A percentile compares a stretch with the other conserved stretches of the same genome.
Conservation (phyloP, 2,329 filamentous ascomycete genomes). For the Venturia carpophila region DNA sequence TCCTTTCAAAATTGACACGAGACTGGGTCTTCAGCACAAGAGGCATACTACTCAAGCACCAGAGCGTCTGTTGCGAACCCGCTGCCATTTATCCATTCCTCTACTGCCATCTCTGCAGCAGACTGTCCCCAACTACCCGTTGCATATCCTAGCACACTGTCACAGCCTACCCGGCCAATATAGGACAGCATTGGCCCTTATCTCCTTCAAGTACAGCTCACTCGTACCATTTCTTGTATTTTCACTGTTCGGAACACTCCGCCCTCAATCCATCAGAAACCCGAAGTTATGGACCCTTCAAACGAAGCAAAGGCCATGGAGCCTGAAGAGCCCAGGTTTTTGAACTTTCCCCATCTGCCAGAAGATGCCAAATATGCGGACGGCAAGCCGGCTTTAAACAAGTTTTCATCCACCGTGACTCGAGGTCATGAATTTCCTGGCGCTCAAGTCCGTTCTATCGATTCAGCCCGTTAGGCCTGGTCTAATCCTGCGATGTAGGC, state of each 20-base stretch:
- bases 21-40: not conserved
- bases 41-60: not conserved
- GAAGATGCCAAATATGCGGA: slow-evolving; percentile 43
- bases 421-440: slow-evolving; percentile 83
- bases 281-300: slow-evolving; percentile 28
- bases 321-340: slow-evolving; percentile 33
- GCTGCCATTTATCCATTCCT: not conserved
- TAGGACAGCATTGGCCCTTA: not conserved
- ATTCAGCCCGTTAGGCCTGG: not conserved
- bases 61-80: too few species aligned
- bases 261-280: not conserved
- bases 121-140: not conserved
- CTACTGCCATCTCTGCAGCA: not conserved
- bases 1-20: not conserved
- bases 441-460: slow-evolving; percentile 56
- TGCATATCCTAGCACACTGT: not conserved
- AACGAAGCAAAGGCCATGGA: slow-evolving; percentile 30
- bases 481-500: slow-evolving; percentile 45
- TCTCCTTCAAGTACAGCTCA: not conserved
- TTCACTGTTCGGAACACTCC: not conserved
- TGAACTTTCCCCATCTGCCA: slow-evolving; percentile 50
- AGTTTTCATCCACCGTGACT: slow-evolving; percentile 77
- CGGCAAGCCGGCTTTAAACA: slow-evolving; percentile 64
- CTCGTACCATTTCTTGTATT: not conserved
- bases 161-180: not conserved